Base-by-base conservation (phyloP, 371 early-diverging fungal species). In the Mucor sp. region DNA sequence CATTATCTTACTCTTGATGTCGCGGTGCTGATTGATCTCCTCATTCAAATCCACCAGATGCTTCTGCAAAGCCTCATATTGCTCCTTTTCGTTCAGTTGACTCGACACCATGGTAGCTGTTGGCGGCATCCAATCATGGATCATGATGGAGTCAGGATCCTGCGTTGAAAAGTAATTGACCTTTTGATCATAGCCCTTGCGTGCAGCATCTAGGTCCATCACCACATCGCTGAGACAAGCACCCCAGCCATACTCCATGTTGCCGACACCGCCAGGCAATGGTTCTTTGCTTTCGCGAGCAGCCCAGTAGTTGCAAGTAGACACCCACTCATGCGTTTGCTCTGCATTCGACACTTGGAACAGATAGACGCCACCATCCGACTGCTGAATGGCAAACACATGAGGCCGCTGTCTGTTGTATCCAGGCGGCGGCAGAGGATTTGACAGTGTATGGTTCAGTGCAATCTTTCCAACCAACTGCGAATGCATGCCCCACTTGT, bases 171-270 rank as follows among this genome's bases (percentile, higher is more conserved):
- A 30, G 12, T 58, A 48, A 48, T 60, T 35, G 3, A 62, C 44
- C n/a, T 32, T 47, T 23, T 44, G 56, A 19, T 66, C 59, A 41
- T 70, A 53, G 3, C 63, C 63, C 28, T 43, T 44, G 1, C 48
- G 33, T 33, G 47, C 43, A 6, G 74, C 64, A 58, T 81, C 78
- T 41, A 78, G 19, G 43, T 81, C 70, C 58, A 78, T 35, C 15
- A 78, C 65, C 0, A 75, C 74, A 35, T 69, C 72, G 32, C 87
- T 82, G 32, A 87, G 77, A 43, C 90, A 85, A 14, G 82, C 78
- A 33, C 90, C 88, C 98, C 98, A 97, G 0, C 98, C 98, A 67
- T 94, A 96, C 68, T 97, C 96, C 76, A 92, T 87, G 70, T 90
- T 95, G 58, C 92, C 83, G 1, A 94, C 88, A 25, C 92, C 93